phyloP scores from a whole-genome alignment of 192 early-diverging fungal species.

The Piromyces sp. region DNA sequence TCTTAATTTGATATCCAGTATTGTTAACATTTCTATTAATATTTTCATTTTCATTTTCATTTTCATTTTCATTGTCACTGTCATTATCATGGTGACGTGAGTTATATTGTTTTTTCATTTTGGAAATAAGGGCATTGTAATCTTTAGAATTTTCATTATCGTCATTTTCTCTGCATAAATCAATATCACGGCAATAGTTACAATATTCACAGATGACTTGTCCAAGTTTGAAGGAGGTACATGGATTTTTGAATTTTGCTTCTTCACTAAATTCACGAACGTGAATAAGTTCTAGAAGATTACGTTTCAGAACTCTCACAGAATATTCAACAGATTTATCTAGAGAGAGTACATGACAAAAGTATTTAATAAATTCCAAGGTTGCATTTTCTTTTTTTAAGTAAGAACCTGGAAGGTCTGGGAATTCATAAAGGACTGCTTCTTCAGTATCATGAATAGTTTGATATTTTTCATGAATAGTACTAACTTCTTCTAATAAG shows the following conservation, averaged over 20 bases:
- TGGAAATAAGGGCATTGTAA: slow-evolving; percentile 21
- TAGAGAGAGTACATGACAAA: slow-evolving; percentile 38
- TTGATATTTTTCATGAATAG: background rate
- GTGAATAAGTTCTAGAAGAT: slow-evolving; percentile 50
- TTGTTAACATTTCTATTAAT: background rate
- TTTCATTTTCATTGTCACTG: slow-evolving; percentile 9
- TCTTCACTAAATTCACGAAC: slow-evolving; percentile 66
- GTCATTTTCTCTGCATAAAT: slow-evolving; percentile 69
- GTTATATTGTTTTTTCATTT: slow-evolving; percentile 4
- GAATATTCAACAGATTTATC: slow-evolving; percentile 53
- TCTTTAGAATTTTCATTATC: background rate
- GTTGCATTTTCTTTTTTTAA: background rate
- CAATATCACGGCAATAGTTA: slow-evolving; percentile 67
- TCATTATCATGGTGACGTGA: background rate
- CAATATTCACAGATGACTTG: slow-evolving; percentile 81
- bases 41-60: background rate
- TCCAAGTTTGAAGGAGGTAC: slow-evolving; percentile 53
- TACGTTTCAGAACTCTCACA: slow-evolving; percentile 65
- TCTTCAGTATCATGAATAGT: background rate
- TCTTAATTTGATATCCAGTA: slow-evolving; percentile 5
- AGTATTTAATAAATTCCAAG: slow-evolving; percentile 31
- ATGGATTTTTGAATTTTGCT: slow-evolving; percentile 67
- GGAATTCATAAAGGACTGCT: background rate
- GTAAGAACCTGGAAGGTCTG: background rate
- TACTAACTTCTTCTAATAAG: background rate